These are phyloP conservation scores for Leishmania amazonensis DNA, from an alignment of 208 protist species.

Conservation along the genomic window DNA sequence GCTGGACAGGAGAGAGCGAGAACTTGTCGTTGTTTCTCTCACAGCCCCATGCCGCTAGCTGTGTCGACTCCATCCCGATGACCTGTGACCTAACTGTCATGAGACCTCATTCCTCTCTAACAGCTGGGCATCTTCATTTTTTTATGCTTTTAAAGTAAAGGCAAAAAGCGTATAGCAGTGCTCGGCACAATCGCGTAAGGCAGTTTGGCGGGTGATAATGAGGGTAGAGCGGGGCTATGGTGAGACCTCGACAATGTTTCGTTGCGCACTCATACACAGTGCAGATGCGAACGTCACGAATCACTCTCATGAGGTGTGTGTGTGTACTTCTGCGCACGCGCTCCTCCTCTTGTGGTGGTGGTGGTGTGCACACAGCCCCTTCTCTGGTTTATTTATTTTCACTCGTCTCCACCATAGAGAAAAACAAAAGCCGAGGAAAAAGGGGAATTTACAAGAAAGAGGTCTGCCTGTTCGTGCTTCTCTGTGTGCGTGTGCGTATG, in stretches of 20 bases:
- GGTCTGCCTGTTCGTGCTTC: neutral
- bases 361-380: neutral
- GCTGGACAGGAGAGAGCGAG: neutral
- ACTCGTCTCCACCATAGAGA: conserved; percentile 3
- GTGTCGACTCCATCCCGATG: neutral
- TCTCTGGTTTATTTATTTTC: neutral
- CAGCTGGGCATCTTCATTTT: neutral
- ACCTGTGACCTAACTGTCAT: neutral
- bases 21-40: neutral
- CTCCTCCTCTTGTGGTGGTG: conserved; percentile 11
- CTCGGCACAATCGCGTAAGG: neutral
- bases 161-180: neutral
- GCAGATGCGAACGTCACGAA: neutral
- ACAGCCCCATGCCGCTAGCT: neutral
- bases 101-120: neutral
- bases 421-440: neutral
- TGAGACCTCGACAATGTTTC: neutral
- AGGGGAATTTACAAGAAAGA: neutral
- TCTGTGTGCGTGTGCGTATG: neutral
- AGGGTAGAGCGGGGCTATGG: neutral
- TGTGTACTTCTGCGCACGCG: neutral
- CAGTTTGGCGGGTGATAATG: neutral
- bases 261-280: neutral
- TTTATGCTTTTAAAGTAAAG: neutral
- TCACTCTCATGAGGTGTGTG: neutral